Base-by-base conservation (phyloP, 257 asterid genomes). In the Thymus quinquecostatus region DNA sequence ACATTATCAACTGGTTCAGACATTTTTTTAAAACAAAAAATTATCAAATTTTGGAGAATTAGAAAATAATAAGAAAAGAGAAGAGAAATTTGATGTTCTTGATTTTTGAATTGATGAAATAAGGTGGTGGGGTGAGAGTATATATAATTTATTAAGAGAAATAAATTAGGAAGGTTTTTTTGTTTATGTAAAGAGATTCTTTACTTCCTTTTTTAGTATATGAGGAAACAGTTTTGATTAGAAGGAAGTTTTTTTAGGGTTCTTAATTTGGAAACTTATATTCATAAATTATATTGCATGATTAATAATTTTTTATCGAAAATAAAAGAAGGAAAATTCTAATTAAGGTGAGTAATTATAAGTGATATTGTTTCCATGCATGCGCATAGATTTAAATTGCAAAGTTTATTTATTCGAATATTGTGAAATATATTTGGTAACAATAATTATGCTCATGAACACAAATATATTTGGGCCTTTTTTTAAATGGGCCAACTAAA, bases 151-250 rank as follows among this genome's bases (percentile, higher is more conserved):
- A 7, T 43, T 43, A 43, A 43, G 5, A 36, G 40, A 36, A 36
- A 76, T 79, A 53, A 50, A 79, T 74, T 78, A 67, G 64, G 67
- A 53, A 50, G 51, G 60, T 66, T 56, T 78, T 77, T 74, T 21
- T 75, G 77, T 86, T 82, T 82, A 80, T 51, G 40, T 79, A 79
- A 83, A 85, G 81, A 65, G 80, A 85, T 87, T 87, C 89, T 62
- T 73, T 74, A 48, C 82, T 84, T 81, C 68, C 75, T 72, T 80
- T 80, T 75, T 80, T 75, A 72, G 63, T 61, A 78, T 56, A 11
- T 61, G 58, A 41, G 41, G 10, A 12, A 47, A 45, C 21, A 10
- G 60, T 29, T 57, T 74, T 70, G 68, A 38, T 28, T 59, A 3
- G 3, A 58, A 33, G 5, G 44, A 12, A 6, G 45, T 45, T 59